Base-by-base conservation (phyloP, 148 eudicot species). In the Silene conica region DNA sequence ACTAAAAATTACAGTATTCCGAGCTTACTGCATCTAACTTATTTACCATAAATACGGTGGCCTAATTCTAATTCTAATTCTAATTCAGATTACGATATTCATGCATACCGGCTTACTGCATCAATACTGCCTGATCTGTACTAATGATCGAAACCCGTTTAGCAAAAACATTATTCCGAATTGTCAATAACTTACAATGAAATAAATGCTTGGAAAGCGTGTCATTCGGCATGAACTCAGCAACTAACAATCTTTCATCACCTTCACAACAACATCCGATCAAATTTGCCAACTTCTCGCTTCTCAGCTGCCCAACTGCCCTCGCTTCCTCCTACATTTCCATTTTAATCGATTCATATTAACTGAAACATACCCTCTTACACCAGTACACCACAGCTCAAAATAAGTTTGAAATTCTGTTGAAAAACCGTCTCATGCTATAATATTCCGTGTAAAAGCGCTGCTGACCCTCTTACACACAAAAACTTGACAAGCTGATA, bases 171-270 rank as follows among this genome's bases (percentile, higher is more conserved):
- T 15, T 21, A 50, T 19, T 1, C 26, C 38, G 11, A 22, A 66
- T 38, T 20, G 58, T 72, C 76, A 73, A 68, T 16, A 7, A 76
- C 84, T 86, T 72, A 92, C 97, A 92, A 64, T 92, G 97, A 69
- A 92, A 92, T 62, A 92, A 83, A 83, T 92, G 97, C 83, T 86
- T 89, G 3, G 97, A 89, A 72, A 92, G 89, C 61, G 97, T 92
- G 55, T 92, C 97, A 77, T 92, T 80, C 19, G 94, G 92, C 94
- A 92, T 92, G 73, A 92, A 92, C 78, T 92, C 94, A 38, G 97
- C 94, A 64, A 91, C 88, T 23, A 91, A 84, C 88, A 91, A 85
- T 74, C 97, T 87, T 80, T 91, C 97, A 79, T 83, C 85, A 20
- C 93, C 93, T 67, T 89, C 97, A 80, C 82, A 86, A 70, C 93